Evolutionary conservation across 2,329 filamentous ascomycete genomes (phyloP), one percentile per base, ranked within the genome.

Genomic region (Rhinocladiella similis): DNA sequence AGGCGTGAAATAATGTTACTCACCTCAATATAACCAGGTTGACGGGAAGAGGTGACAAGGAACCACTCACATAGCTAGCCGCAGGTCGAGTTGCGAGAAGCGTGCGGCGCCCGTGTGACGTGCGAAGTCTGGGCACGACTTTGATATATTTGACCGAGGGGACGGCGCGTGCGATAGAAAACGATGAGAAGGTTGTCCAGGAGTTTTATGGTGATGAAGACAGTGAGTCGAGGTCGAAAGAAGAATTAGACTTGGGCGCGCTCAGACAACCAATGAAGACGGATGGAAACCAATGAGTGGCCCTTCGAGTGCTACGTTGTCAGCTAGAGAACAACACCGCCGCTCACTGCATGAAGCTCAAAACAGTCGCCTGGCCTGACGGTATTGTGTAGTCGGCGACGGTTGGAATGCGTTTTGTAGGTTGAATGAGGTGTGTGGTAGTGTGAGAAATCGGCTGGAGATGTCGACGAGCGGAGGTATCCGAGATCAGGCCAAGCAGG

Each of bases 381-480:
- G 38, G 35, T 5, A 14, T 35, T 35, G 14, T 41, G 16, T 41
- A 41, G 29, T 33, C 6, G 6, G 29, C 29, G 10, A 33, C 10
- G 5, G 29, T 10, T 33, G 6, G 29, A 33, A 4, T 33, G 29
- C 29, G 29, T 22, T 22, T 29, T 13, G 25, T 46, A 14, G 43
- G 19, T 14, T 29, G 46, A 33, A 48, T 18, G 25, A 38, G 53
- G 41, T 46, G 54, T 20, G 48, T 19, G 41, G 22, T 42, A 35
- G 9, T 27, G 27, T 47, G 33, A 43, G 52, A 36, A 27, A 38
- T 41, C 38, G 29, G 39, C 50, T 38, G 47, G 25, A 39, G 43
- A 19, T 53, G 29, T 19, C 42, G 36, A 18, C 10, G 29, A 41
- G 53, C 53, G 53, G 53, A 51, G 57, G 49, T 29, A 54, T 53